Percentiles rank a stretch among this genome's conserved stretches.
phyloP scores from a whole-genome alignment of 305 asterid species.

The Fraxinus baroniana region DNA sequence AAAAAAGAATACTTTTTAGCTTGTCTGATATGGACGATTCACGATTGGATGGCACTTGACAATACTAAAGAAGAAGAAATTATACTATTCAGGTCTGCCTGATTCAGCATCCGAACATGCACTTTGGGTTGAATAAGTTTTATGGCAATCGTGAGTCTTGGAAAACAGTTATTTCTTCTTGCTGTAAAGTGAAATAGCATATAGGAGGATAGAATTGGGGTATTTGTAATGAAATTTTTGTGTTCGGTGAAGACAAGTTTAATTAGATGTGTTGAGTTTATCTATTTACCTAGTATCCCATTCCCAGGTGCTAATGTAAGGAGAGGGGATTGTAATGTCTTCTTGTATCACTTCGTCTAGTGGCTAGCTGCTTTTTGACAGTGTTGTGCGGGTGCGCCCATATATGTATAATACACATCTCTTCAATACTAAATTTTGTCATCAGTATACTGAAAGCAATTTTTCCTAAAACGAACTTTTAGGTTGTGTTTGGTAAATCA shows the following conservation, averaged over 20 bases:
- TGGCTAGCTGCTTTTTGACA: neutral
- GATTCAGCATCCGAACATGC: neutral
- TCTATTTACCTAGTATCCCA: neutral
- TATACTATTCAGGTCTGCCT: neutral
- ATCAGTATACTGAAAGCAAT: neutral
- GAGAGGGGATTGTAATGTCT: neutral
- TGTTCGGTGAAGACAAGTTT: neutral
- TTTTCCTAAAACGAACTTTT: neutral
- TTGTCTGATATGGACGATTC: neutral
- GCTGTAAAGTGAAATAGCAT: neutral
- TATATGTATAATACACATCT: neutral
- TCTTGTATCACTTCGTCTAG: neutral
- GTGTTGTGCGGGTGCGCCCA: neutral
- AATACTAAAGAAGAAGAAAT: neutral
- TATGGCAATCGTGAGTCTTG: conserved; percentile 13
- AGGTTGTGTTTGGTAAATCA: neutral
- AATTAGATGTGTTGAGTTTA: neutral
- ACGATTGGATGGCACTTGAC: neutral
- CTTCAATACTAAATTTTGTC: neutral
- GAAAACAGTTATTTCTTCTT: conserved; percentile 15
- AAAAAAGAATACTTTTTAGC: neutral
- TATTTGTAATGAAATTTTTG: neutral
- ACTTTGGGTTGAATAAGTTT: conserved; percentile 8
- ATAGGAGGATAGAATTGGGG: neutral
- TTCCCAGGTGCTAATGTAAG: neutral